A percentile compares a stretch with the other conserved stretches of the same genome.
Evolutionary conservation across 768 basidiomycete genomes (phyloP).

Genomic region (Suillus weaverae): DNA sequence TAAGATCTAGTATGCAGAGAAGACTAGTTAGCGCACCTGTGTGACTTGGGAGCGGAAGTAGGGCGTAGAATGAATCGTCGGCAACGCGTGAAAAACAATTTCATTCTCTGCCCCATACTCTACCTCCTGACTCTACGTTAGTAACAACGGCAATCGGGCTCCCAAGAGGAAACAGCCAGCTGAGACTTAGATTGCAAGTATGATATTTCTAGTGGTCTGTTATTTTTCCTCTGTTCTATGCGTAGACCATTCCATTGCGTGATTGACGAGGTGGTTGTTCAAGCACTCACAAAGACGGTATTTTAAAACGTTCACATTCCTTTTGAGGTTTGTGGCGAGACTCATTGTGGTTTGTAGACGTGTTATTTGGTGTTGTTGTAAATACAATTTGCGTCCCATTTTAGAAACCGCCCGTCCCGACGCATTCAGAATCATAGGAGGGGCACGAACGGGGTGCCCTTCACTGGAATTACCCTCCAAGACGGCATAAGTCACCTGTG

Average conservation of each 20-base stretch:
- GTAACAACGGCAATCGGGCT: neutral
- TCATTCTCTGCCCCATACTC: neutral
- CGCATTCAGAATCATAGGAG: neutral
- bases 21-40: neutral
- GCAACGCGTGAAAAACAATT: neutral
- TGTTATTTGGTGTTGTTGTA: slow-evolving; percentile 17
- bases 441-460: neutral
- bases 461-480: neutral
- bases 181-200: slow-evolving; percentile 37
- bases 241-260: slow-evolving; percentile 55
- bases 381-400: slow-evolving; percentile 15
- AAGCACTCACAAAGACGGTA: no score
- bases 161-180: neutral
- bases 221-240: slow-evolving; percentile 39
- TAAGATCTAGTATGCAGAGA: neutral
- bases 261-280: neutral
- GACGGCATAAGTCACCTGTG: neutral
- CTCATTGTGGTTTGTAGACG: slow-evolving; percentile 14
- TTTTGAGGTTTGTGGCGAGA: neutral
- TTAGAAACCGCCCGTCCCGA: slow-evolving; percentile 1
- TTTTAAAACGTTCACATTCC: no score
- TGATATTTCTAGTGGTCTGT: slow-evolving; percentile 55
- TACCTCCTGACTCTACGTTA: neutral
- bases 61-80: neutral
- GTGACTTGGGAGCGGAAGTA: neutral